Base-by-base conservation (phyloP, 805 yeast species). In the Ogataea pini region DNA sequence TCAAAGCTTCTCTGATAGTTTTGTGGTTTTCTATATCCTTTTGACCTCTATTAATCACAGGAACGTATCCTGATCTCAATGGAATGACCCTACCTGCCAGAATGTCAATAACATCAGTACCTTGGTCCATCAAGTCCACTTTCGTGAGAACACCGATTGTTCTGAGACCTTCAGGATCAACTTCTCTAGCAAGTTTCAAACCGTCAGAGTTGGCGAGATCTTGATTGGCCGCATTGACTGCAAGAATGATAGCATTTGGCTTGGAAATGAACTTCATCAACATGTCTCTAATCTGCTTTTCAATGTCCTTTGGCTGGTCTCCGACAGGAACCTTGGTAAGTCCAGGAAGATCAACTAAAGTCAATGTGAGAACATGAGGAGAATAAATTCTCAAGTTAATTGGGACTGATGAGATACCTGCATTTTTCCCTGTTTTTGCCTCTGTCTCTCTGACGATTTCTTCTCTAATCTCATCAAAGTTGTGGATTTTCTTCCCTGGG, bases 281-380 rank as follows among this genome's bases (percentile, higher is more conserved):
- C 89, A 94, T 85, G 55, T 90, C 96, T 63, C 90, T 84, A 62
- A 94, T 94, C 71, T 89, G 97, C 56, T 79, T 82, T 72, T 94
- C 99, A 57, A 94, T 94, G 69, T 94, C 99, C 61, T 87, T 86
- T 47, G 99, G 99, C 71, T 94, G 99, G 71, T 94, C 99, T 42
- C 99, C 99, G 47, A 94, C 97, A 3, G 99, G 99, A 32, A 94
- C 99, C 67, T 94, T 94, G 34, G 99, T 94, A 62, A 94, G 79
- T 51, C 99, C 99, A 8, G 99, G 99, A 62, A 94, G 78, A 72
- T 94, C 99, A 34, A 94, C 97, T 60, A 94, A 78, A 7, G 99
- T 94, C 65, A 92, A 79, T 16, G 97, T 91, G 56, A 92, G 76
- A 39, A 92, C 98, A 59, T 89, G 90, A 18, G 99, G 98, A 20